Evolutionary conservation across 2,329 filamentous ascomycete species (phyloP), one percentile per base, ranked within the genome.

Genomic region (Alternaria dauci): DNA sequence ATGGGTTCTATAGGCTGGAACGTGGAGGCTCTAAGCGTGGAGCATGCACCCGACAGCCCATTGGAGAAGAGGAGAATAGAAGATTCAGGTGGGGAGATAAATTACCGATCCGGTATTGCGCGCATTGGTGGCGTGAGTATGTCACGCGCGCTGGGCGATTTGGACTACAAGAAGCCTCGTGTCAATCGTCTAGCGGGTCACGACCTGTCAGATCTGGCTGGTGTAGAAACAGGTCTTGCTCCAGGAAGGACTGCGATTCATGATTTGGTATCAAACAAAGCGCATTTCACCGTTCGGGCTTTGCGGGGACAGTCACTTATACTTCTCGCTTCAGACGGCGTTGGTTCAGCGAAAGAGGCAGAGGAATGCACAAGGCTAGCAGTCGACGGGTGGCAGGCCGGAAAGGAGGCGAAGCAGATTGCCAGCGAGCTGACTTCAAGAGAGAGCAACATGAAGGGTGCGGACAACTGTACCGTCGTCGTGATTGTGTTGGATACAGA

Each of bases 121-220:
- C 59, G 70, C 18, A 63, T 72, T 44, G 70, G 70, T n/a, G 70
- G 61, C 23, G 69, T 72, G 20, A 68, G 60, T n/a, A 72, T 72
- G 70, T 65, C 69, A 30, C 66, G 70, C 7, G 69, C 70, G 0
- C 54, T 72, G 1, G 70, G 70, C 26, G 70, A 72, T 28, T 51
- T 66, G 25, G 63, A 72, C 23, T 62, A 70, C 52, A 72, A 72
- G 52, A 59, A 66, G 11, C 70, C 70, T 0, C 66, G 67, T 26
- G 68, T 72, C 8, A 72, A 72, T 38, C 65, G 68, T 3, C 63
- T 72, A 8, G 69, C 70, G 14, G 67, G 56, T 20, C 70, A 72
- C 59, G 66, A 72, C 39, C 46, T 72, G 20, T 65, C 67, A 14
- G 70, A 72, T 38, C 56, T 72, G 4, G 59, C 58, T 11, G 70